phyloP scores from a whole-genome alignment of 2,329 filamentous ascomycete species.

The Cercospora janseana region DNA sequence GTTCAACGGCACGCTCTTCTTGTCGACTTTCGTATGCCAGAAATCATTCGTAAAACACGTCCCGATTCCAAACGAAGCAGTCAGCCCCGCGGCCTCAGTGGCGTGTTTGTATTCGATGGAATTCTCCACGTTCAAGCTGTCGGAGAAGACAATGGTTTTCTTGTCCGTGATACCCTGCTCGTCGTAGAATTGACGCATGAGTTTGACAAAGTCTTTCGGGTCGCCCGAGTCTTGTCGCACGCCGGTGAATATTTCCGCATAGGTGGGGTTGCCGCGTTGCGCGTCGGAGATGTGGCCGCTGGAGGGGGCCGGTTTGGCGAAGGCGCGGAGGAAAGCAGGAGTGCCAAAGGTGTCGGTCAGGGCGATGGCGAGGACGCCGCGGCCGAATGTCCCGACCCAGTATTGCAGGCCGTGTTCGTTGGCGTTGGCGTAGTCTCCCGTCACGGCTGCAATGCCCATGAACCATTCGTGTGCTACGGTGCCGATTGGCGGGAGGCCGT shows the following conservation, averaged over 20 bases:
- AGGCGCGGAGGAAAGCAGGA: slow-evolving; percentile 79
- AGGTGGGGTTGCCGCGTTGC: slow-evolving; percentile 51
- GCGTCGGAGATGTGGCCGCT: slow-evolving; percentile 27
- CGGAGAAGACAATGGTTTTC: slow-evolving; percentile 93
- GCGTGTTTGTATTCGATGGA: slow-evolving; percentile 87
- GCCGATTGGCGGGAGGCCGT: slow-evolving; percentile 78
- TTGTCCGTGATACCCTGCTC: slow-evolving; percentile 69
- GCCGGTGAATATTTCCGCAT: slow-evolving; percentile 78
- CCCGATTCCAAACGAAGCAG: slow-evolving; percentile 87
- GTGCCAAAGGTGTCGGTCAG: slow-evolving; percentile 97
- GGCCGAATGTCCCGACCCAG: slow-evolving; percentile 90
- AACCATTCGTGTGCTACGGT: slow-evolving; percentile 98
- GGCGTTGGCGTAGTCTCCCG: slow-evolving; percentile 76
- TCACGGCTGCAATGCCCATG: slow-evolving; percentile 95
- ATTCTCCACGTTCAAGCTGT: slow-evolving; percentile 86
- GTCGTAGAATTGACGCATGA: slow-evolving; percentile 80
- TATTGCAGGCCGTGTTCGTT: slow-evolving; percentile 81
- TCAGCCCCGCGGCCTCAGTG: slow-evolving; percentile 76
- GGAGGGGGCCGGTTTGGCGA: slow-evolving; percentile 62
- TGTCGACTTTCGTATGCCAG: slow-evolving; percentile 64
- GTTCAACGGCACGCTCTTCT: slow-evolving; percentile 87
- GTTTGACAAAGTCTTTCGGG: slow-evolving; percentile 72
- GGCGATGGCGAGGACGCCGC: slow-evolving; percentile 71
- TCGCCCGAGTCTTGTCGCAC: slow-evolving; percentile 90
- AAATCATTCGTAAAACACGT: slow-evolving; percentile 96